Base-by-base conservation (phyloP, 2,329 filamentous ascomycete species). In the Exophiala lecanii-corni region DNA sequence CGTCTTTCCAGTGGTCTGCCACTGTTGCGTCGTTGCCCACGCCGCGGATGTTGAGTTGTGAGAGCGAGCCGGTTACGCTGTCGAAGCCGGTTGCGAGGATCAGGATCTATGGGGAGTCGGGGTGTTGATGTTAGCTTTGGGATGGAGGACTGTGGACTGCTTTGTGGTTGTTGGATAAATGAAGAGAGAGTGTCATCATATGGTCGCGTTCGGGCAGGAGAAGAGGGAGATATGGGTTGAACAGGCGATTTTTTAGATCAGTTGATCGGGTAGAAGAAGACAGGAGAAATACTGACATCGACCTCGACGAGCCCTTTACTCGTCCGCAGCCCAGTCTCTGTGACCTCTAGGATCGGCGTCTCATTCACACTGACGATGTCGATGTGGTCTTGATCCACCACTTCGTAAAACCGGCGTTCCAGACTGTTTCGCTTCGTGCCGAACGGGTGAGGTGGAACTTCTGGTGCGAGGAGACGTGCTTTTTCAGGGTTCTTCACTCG, bases 371-470 rank as follows among this genome's bases (percentile, higher is more conserved):
- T 61, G 1, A 77, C 62, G 2, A 78, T 52, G 2, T 67, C 53
- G 2, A 77, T 70, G 23, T 72, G 68, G 0, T 62, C 57, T 13
- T 62, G 62, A 47, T 74, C 68, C 39, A 71, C 65, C 2, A 67
- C 61, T 45, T 78, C 74, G 49, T 70, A 78, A 53, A 73, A 76
- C 30, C 62, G 59, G 21, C 69, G 59, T 49, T 78, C 74, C 0
- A 76, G 62, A 1, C 60, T 66, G 2, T 62, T 62, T 0, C 75
- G 66, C 59, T 77, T 80, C 30, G 69, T 62, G 5, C 74, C 78
- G 53, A 76, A 81, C 17, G 64, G 70, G 41, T 79, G 73, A 1
- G 71, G 76, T 60, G 69, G 71, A 34, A 72, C 57, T 6, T 65
- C 51, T 0, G 78, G 78, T 0, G 76, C 76, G 5, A 81, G 62